Evolutionary conservation across 1,284 basidiomycete genomes (phyloP), one percentile per base, ranked within the genome.

Genomic region (Pulveroboletus sp.): DNA sequence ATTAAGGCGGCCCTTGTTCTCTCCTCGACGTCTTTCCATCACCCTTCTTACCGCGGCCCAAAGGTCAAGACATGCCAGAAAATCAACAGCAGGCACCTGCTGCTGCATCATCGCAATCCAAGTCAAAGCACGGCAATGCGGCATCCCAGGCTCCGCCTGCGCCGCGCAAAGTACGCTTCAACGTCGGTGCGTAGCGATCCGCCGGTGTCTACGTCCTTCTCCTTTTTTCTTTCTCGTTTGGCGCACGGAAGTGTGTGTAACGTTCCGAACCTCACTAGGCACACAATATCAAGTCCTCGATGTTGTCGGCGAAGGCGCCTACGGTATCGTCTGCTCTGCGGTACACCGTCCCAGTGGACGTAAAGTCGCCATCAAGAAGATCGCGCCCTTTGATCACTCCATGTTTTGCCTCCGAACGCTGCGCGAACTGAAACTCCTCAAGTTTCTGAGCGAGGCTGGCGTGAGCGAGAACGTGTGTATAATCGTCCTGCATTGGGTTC

Each of bases 291-390:
- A 92, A 72, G 89, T 94, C 12, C 83, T 94, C 62, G 92, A 96
- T 77, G 91, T 96, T 62, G 90, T 96, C 52, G 94, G 94, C 51
- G 90, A 92, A 72, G 89, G 90, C 31, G 90, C 90, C 53, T 92
- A 92, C 67, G 91, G 91, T 39, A 94, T 96, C 64, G 93, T 94
- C 64, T 94, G 91, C 67, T 92, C 91, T 26, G 93, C 93, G 4
- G 80, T 94, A 3, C 92, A 95, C 70, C 75, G 84, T 65, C 87
- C 90, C 12, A 91, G 85, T 52, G 86, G 87, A 48, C 84, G 87
- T 52, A 91, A 91, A 70, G 90, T 94, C 54, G 91, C 91, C 50
- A 92, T 92, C 77, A 93, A 94, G 82, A 93, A 93, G 82, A 93
- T 96, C 76, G 85, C 89, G 8, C 93, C 93, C 0, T 95, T 96